phyloP scores from a whole-genome alignment of 441 rosid genomes.

The Macaranga tanarius region DNA sequence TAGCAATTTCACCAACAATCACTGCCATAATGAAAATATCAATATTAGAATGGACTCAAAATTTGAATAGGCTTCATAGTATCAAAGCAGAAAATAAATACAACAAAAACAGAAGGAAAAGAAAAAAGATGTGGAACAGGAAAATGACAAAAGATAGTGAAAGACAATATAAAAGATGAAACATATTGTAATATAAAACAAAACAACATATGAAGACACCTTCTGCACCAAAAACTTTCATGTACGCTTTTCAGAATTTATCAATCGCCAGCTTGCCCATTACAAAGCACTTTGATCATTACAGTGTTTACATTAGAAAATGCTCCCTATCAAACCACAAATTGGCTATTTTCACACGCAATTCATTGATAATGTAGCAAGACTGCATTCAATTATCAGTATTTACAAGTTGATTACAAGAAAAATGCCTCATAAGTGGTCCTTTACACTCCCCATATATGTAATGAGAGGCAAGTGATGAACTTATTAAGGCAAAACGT shows the following conservation, averaged over 20 bases:
- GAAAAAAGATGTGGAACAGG: neutral
- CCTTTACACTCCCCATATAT: neutral
- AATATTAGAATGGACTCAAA: conserved; percentile 15
- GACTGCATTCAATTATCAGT: neutral
- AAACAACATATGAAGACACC: neutral
- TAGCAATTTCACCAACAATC: conserved; percentile 54
- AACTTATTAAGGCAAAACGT: neutral
- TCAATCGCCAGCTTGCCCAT: neutral
- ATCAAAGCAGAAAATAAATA: neutral
- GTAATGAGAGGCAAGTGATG: neutral
- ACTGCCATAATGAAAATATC: conserved; percentile 32
- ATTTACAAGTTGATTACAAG: too few relatives aligned
- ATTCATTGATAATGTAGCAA: neutral
- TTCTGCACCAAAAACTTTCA: neutral
- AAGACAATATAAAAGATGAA: neutral
- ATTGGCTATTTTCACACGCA: neutral
- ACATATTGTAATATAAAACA: neutral
- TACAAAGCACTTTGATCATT: neutral
- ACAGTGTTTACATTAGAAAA: neutral
- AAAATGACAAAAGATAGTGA: neutral
- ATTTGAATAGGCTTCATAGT: conserved; percentile 2
- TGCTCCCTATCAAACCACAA: neutral
- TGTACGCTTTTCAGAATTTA: neutral
- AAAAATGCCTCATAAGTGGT: too few relatives aligned
- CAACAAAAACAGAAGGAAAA: neutral